Percentiles rank a stretch among this genome's conserved stretches.
These are phyloP conservation scores for Saprolegnia parasitica DNA, from an alignment of 352 stramenopile genomes.

Conservation along the genomic window DNA sequence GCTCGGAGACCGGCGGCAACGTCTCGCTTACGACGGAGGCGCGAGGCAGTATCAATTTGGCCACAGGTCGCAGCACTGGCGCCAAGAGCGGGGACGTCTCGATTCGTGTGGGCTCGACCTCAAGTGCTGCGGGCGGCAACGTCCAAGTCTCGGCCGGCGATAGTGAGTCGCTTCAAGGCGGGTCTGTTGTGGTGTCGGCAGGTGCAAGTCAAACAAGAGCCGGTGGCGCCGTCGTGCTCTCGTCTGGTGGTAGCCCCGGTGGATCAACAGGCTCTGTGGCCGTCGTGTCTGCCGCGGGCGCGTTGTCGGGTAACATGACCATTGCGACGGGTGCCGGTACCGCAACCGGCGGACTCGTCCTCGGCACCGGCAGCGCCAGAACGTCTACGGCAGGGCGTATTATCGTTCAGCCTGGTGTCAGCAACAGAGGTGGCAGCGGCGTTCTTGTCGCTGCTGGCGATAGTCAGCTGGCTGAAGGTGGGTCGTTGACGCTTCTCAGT, in stretches of 20 bases:
- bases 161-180: constrained; percentile 15
- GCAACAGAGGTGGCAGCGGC: background rate
- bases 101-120: background rate
- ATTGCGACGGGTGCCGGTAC: constrained; percentile 7
- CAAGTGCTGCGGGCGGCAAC: background rate
- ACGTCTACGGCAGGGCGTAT: background rate
- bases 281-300: constrained; percentile 6
- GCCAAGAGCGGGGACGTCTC: background rate
- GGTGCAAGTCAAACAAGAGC: constrained; percentile 28
- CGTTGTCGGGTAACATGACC: background rate
- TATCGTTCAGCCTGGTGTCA: background rate
- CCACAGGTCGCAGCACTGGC: background rate
- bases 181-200: constrained; percentile 11
- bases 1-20: background rate
- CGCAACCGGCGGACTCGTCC: constrained; percentile 3
- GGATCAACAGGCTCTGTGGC: constrained; percentile 29
- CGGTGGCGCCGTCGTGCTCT: constrained; percentile 18
- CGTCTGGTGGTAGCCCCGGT: background rate
- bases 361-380: background rate
- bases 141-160: background rate
- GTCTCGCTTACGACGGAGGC: background rate
- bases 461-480: background rate
- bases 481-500: background rate
- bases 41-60: background rate
- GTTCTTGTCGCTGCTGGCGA: constrained; percentile 9